Evolutionary conservation across 225 moss, liverwort and hornwort genomes (phyloP).

Genomic region (Neckera pumila): DNA sequence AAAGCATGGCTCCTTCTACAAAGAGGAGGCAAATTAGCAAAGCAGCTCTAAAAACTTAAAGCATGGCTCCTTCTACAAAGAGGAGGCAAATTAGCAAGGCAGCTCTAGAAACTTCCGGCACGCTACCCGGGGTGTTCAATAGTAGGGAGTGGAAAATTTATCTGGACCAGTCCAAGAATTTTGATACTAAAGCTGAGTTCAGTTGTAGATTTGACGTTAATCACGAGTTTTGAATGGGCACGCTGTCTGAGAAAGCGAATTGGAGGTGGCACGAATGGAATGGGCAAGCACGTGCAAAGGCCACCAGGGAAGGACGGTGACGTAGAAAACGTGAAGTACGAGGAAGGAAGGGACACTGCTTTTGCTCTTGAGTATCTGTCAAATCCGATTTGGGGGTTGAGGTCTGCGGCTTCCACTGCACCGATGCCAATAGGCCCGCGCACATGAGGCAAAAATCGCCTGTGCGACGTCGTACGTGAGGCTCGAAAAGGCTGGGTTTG

Average conservation of each 20-base stretch:
- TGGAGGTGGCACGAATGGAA: background rate
- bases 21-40: background rate
- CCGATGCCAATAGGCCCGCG: too few relatives aligned
- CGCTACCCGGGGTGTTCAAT: too few relatives aligned
- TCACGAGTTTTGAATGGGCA: background rate
- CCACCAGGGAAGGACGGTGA: too few relatives aligned
- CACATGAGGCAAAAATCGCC: too few relatives aligned
- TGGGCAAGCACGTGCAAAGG: background rate
- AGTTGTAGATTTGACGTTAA: too few relatives aligned
- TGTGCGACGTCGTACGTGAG: too few relatives aligned
- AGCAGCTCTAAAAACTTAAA: background rate
- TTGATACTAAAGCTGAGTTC: background rate
- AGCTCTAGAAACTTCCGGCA: background rate
- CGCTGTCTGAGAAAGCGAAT: background rate
- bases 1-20: background rate
- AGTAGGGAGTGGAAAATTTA: background rate
- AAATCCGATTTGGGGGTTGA: background rate
- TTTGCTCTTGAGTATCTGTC: background rate
- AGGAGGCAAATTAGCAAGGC: background rate
- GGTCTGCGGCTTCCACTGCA: background rate
- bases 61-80: background rate
- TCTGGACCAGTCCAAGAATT: background rate
- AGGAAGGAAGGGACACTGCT: background rate
- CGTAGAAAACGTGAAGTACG: background rate
- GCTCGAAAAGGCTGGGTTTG: too few relatives aligned